These are phyloP conservation scores for Domatiomyces globalis DNA, from an alignment of 2,329 filamentous ascomycete genomes.

Conservation along the genomic window DNA sequence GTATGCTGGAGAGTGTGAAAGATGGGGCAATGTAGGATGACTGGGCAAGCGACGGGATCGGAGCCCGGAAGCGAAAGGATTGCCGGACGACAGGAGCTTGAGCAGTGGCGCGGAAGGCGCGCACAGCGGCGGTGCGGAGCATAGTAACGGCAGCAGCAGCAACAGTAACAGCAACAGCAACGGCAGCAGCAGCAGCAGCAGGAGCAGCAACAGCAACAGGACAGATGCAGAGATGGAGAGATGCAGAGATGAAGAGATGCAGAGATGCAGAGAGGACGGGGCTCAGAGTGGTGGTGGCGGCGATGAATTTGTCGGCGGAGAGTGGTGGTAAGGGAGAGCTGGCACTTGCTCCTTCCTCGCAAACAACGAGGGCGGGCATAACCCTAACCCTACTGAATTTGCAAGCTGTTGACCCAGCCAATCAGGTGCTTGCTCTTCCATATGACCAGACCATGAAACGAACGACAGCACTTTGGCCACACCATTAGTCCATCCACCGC, in stretches of 20 bases:
- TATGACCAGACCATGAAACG: conserved; percentile 25
- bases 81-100: conserved; percentile 37
- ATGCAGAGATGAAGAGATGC: conserved; percentile 6
- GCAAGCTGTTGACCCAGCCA: background rate
- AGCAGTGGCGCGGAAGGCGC: conserved; percentile 50
- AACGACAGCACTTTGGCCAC: conserved; percentile 27
- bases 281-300: conserved; percentile 3
- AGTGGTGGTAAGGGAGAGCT: conserved; percentile 8
- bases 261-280: conserved; percentile 4
- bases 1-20: conserved; percentile 52
- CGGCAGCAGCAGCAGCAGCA: conserved; percentile 3
- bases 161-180: conserved; percentile 8
- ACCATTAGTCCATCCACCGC: conserved; percentile 2
- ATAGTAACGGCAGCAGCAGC: conserved; percentile 39
- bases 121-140: conserved; percentile 79
- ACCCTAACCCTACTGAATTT: background rate
- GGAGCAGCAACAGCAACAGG: conserved; percentile 7
- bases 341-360: conserved; percentile 15
- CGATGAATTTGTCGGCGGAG: too few relatives aligned
- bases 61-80: conserved; percentile 43
- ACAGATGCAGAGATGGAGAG: conserved; percentile 9
- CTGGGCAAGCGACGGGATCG: conserved; percentile 47
- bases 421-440: background rate
- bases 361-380: conserved; percentile 13
- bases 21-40: conserved; percentile 47